Base-by-base conservation (phyloP, 2,329 filamentous ascomycete species). In the Pseudocercospora eumusae region DNA sequence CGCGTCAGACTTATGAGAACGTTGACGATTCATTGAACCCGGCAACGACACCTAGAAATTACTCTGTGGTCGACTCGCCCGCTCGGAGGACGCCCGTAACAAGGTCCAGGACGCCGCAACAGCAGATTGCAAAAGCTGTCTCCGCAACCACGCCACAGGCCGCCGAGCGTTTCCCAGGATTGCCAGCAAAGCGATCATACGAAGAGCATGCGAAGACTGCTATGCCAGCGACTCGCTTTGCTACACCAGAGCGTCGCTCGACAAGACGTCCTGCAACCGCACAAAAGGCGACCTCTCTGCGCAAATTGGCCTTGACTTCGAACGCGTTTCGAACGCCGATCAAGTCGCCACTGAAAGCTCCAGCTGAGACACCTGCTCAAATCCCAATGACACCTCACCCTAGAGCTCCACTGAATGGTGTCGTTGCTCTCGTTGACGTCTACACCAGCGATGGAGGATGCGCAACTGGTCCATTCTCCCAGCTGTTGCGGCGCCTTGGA, bases 341-440 rank as follows among this genome's bases (percentile, higher is more conserved):
- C n/a, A 73, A 70, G 62, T 70, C 71, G 8, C 71, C 72, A 13
- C 57, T 73, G 36, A 71, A 69, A 55, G 66, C 66, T 4, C 56
- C 70, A 5, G 65, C 61, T 8, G 67, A 67, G 56, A 74, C 71
- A 28, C 72, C 72, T 4, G 66, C 63, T 6, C 61, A 67, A 49
- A 68, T 64, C 2, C 69, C 73, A 5, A 73, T 75, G 71, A 76
- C 75, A 2, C 75, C 75, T 25, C 75, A 76, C 54, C 74, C 75
- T 15, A 50, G 64, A 31, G 71, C 70, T 10, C 75, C 75, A 2
- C 63, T 76, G 13, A 66, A 68, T 11, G 70, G 70, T 15, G 70
- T 75, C 1, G 63, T 74, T 15, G 73, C 73, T 23, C 66, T 75
- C 31, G 74, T 76, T 10, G 74, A 76, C 56, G 69, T 76, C 27